Percentiles rank a stretch among this genome's conserved stretches.
Evolutionary conservation across 2,329 filamentous ascomycete species (phyloP).

Genomic region (Diplodia seriata): DNA sequence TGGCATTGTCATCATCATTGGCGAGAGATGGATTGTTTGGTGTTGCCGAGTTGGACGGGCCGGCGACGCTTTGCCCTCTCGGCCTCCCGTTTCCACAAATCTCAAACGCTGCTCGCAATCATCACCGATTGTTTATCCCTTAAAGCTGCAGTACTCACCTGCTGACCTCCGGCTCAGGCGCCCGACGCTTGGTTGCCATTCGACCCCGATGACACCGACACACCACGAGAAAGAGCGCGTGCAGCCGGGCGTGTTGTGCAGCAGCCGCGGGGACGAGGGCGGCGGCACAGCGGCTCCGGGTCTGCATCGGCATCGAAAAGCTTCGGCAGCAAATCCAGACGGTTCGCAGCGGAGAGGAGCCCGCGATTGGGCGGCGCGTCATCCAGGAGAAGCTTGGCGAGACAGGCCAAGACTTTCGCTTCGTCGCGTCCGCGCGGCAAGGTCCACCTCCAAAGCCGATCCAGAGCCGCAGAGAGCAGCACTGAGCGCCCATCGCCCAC

Average conservation of each 20-base stretch:
- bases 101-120: slow-evolving; percentile 21
- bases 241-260: neutral
- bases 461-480: slow-evolving; percentile 15
- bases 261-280: neutral
- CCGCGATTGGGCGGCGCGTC: neutral
- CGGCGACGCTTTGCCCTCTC: neutral
- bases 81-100: slow-evolving; percentile 8
- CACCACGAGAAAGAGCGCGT: too few relatives aligned
- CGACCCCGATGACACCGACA: neutral
- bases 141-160: neutral
- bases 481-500: neutral
- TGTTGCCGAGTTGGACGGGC: neutral
- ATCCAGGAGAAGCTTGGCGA: slow-evolving; percentile 10
- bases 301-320: slow-evolving; percentile 12
- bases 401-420: neutral
- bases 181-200: neutral
- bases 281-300: neutral
- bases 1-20: neutral
- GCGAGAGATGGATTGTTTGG: neutral
- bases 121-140: neutral
- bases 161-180: slow-evolving; percentile 5
- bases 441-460: slow-evolving; percentile 7
- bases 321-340: neutral
- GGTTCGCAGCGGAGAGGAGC: slow-evolving; percentile 1
- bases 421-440: slow-evolving; percentile 22